Conservation (phyloP, 176 grass and related monocot genomes). For the maize (Zea mays) region DNA sequence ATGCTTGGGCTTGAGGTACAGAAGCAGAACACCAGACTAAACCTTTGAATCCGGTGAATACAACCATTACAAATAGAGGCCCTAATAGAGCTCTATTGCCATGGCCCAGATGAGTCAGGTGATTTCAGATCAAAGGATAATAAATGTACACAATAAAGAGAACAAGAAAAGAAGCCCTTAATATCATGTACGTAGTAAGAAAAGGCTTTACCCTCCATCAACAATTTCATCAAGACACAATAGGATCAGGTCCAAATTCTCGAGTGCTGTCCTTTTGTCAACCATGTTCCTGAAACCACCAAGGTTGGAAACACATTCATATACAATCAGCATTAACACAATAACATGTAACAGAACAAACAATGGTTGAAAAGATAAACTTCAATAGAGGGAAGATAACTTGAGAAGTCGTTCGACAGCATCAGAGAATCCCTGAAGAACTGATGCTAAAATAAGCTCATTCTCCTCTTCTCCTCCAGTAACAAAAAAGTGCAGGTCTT, state of each 20-base stretch:
- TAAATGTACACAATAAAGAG: not conserved
- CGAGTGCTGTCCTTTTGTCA: conserved; percentile 86
- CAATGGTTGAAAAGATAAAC: not conserved
- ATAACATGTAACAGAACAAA: conserved; percentile 21
- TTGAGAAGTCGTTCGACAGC: conserved; percentile 77
- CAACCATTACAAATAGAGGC: not conserved
- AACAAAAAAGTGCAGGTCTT: conserved; percentile 96
- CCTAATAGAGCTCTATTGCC: not conserved
- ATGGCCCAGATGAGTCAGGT: not conserved
- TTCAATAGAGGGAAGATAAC: conserved; percentile 36
- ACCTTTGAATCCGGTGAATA: not conserved
- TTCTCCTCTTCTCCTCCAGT: conserved; percentile 94
- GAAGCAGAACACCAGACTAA: not conserved
- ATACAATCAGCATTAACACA: conserved; percentile 25
- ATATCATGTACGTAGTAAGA: conserved; percentile 6
- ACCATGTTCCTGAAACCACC: conserved; percentile 70
- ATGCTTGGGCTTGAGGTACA: not conserved
- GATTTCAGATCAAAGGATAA: not conserved
- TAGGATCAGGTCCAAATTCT: conserved; percentile 91
- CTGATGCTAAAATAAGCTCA: conserved; percentile 88
- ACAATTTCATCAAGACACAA: conserved; percentile 96
- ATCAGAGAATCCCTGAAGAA: conserved; percentile 97
- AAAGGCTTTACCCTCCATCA: conserved; percentile 75
- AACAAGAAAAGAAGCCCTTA: conserved; percentile 18
- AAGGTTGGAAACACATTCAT: conserved; percentile 13